Conservation (phyloP, 2,329 filamentous ascomycete genomes). For the Metarhizium humberi region DNA sequence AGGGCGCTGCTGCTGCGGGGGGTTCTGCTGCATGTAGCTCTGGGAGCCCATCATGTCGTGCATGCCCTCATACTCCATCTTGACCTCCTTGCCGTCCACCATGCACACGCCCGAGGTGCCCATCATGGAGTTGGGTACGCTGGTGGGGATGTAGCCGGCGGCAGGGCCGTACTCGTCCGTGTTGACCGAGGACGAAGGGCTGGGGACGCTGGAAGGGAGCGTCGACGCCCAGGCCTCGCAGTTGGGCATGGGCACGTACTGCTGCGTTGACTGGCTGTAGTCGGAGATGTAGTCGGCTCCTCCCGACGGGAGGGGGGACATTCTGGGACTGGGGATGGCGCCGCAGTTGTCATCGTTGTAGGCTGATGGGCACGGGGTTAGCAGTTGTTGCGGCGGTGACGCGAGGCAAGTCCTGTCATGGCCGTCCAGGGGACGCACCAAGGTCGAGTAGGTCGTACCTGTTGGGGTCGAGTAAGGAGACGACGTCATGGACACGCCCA, state of each 20-base stretch:
- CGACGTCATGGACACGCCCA: constrained; percentile 32
- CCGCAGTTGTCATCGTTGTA: constrained; percentile 32
- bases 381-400: constrained; percentile 5
- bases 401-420: constrained; percentile 4
- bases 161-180: constrained; percentile 35
- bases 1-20: constrained; percentile 18
- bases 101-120: constrained; percentile 11
- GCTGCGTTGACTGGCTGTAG: constrained; percentile 23
- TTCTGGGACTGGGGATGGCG: constrained; percentile 32
- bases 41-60: constrained; percentile 13
- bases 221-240: constrained; percentile 37
- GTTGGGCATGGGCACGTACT: constrained; percentile 28
- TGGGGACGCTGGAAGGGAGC: constrained; percentile 40
- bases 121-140: constrained; percentile 35
- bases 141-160: constrained; percentile 37
- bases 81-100: constrained; percentile 24
- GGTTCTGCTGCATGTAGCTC: constrained; percentile 18
- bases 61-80: constrained; percentile 31
- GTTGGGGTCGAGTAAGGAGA: constrained; percentile 29
- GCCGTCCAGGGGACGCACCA: constrained; percentile 5
- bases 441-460: constrained; percentile 23
- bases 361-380: constrained; percentile 20
- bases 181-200: constrained; percentile 39
- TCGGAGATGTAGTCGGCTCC: constrained; percentile 34
- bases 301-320: constrained; percentile 33